Evolutionary conservation across 257 asterid genomes (phyloP).

Genomic region (Nicotiana sylvestris): DNA sequence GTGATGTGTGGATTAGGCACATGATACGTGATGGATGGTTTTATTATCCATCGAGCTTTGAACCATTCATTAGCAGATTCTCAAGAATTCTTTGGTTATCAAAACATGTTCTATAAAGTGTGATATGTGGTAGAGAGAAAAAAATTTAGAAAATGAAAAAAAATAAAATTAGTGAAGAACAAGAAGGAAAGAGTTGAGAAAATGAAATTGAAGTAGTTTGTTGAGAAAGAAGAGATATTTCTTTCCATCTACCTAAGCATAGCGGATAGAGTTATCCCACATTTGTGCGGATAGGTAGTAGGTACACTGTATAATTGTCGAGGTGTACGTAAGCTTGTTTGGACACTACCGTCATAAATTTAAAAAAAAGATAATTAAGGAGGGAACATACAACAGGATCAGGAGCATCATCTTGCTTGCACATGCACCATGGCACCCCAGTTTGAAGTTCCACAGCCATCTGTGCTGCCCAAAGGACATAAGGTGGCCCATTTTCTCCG

Average conservation of each 20-base stretch:
- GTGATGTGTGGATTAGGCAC: neutral
- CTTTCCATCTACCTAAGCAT: too few relatives aligned
- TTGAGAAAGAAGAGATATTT: too few relatives aligned
- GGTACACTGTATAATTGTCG: too few relatives aligned
- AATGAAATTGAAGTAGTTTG: neutral
- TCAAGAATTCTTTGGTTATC: neutral
- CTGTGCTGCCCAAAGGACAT: conserved; percentile 82
- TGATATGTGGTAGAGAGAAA: neutral
- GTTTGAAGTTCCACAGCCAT: conserved; percentile 77
- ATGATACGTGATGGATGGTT: neutral
- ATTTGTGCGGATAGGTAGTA: too few relatives aligned
- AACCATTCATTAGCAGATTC: neutral
- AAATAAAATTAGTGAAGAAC: neutral
- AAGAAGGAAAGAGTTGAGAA: neutral
- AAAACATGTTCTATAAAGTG: too few relatives aligned
- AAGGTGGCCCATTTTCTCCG: conserved; percentile 49
- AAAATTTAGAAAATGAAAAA: neutral
- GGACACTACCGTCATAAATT: too few relatives aligned
- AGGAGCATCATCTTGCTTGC: conserved; percentile 95
- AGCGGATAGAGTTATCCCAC: too few relatives aligned
- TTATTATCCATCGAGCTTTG: neutral
- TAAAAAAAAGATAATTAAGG: too few relatives aligned
- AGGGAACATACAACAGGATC: conserved; percentile 59
- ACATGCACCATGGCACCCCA: conserved; percentile 94
- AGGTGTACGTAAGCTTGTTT: too few relatives aligned